A percentile compares a stretch with the other conserved stretches of the same genome.
phyloP scores from a whole-genome alignment of 1,139 yeast species.

The Suhomyces kunorum region DNA sequence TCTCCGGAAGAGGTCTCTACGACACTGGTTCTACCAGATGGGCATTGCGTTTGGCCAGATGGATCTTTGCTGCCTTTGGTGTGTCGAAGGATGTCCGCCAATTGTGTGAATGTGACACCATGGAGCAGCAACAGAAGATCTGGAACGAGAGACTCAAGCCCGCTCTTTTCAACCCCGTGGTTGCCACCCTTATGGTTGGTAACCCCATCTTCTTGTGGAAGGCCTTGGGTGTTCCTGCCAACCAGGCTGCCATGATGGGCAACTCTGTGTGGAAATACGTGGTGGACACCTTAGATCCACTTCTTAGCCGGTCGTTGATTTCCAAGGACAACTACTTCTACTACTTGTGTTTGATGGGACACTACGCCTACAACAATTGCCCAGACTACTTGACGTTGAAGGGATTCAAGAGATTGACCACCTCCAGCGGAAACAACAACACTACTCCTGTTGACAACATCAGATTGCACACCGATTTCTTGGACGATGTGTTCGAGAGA shows the following conservation, averaged over 20 bases:
- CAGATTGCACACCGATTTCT: slow-evolving; percentile 76
- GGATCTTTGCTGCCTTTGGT: slow-evolving; percentile 60
- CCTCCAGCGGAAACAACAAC: slow-evolving; percentile 29
- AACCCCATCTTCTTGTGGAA: slow-evolving; percentile 83
- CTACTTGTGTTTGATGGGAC: slow-evolving; percentile 64
- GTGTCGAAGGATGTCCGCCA: slow-evolving; percentile 51
- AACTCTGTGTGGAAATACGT: slow-evolving; percentile 69
- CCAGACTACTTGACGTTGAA: slow-evolving; percentile 70
- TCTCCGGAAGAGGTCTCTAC: slow-evolving; percentile 63
- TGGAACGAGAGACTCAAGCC: slow-evolving; percentile 69
- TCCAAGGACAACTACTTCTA: slow-evolving; percentile 78
- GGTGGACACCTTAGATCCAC: slow-evolving; percentile 76
- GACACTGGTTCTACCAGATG: slow-evolving; percentile 86
- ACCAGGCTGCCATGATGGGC: slow-evolving; percentile 81
- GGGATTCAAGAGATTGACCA: slow-evolving; percentile 54
- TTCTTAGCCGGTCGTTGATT: slow-evolving; percentile 61
- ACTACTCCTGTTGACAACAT: slow-evolving; percentile 59
- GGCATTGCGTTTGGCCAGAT: slow-evolving; percentile 72
- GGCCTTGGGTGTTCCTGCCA: slow-evolving; percentile 83
- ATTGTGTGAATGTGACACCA: slow-evolving; percentile 57
- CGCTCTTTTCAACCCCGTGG: slow-evolving; percentile 66
- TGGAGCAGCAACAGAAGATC: slow-evolving; percentile 60
- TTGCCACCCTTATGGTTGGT: slow-evolving; percentile 69
- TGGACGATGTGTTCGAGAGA: slow-evolving; percentile 72
- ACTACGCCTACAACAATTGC: slow-evolving; percentile 63